These are phyloP conservation scores for Moesziomyces globuligerus DNA, from an alignment of 1,284 basidiomycete genomes.

Conservation along the genomic window DNA sequence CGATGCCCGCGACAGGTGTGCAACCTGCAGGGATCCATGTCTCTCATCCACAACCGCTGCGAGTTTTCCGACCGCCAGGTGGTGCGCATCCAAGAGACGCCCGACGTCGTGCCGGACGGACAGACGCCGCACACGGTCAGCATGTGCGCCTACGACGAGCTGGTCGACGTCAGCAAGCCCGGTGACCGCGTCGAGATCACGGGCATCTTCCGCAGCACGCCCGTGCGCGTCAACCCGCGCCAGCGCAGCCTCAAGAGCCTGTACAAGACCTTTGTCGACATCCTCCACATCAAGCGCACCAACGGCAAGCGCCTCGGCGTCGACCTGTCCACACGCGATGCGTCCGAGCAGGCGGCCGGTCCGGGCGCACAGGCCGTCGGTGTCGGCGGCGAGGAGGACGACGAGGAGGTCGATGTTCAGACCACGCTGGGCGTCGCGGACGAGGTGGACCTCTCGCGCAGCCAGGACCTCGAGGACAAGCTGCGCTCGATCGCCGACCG, in stretches of 20 bases:
- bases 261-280: slow-evolving; percentile 96
- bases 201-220: slow-evolving; percentile 93
- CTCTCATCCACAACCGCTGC: slow-evolving; percentile 94
- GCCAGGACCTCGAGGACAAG: slow-evolving; percentile 72
- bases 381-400: slow-evolving; percentile 80
- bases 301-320: slow-evolving; percentile 77
- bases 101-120: slow-evolving; percentile 95
- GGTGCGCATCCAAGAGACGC: slow-evolving; percentile 93
- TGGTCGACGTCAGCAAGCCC: slow-evolving; percentile 93
- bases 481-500: slow-evolving; percentile 77
- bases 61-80: slow-evolving; percentile 96
- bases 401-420: slow-evolving; percentile 55
- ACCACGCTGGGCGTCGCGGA: slow-evolving; percentile 23
- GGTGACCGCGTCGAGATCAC: slow-evolving; percentile 91
- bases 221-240: slow-evolving; percentile 90
- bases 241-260: slow-evolving; percentile 91
- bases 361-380: slow-evolving; percentile 76
- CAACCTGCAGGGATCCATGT: slow-evolving; percentile 85
- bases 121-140: slow-evolving; percentile 98
- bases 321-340: slow-evolving; percentile 80
- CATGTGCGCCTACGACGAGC: slow-evolving; percentile 93
- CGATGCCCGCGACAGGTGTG: slow-evolving; percentile 93
- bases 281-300: slow-evolving; percentile 88
- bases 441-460: slow-evolving; percentile 33
- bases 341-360: slow-evolving; percentile 60